phyloP scores from a whole-genome alignment of 768 basidiomycete species.

The Macrolepiota dolichaula region DNA sequence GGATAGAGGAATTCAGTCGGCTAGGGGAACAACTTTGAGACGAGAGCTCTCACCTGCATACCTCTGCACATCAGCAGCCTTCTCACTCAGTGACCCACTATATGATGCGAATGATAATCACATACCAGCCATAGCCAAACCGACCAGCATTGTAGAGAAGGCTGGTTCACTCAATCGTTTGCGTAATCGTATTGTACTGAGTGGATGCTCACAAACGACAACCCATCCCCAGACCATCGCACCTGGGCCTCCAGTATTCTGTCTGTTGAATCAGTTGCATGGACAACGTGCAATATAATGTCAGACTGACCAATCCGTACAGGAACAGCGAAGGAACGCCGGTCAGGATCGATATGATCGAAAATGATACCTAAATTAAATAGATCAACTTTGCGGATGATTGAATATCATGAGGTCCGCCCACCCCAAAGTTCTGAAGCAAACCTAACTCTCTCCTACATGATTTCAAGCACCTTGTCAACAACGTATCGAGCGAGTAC shows the following conservation, averaged over 20 bases:
- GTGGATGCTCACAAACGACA: slow-evolving; percentile 47
- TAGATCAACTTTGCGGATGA: slow-evolving; percentile 1
- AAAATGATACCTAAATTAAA: slow-evolving; percentile 51
- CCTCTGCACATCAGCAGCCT: slow-evolving; percentile 25
- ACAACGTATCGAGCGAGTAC: neutral
- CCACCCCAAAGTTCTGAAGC: slow-evolving; percentile 61
- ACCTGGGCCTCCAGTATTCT: slow-evolving; percentile 74
- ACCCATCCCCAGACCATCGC: slow-evolving; percentile 80
- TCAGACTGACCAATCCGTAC: slow-evolving; percentile 56
- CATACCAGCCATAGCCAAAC: slow-evolving; percentile 69
- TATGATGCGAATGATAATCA: neutral
- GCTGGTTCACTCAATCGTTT: slow-evolving; percentile 29
- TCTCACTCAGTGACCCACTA: neutral
- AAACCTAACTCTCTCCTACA: slow-evolving; percentile 54
- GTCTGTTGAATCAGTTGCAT: neutral
- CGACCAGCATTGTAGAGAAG: slow-evolving; percentile 68
- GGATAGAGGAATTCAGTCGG: neutral
- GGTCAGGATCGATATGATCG: slow-evolving; percentile 73
- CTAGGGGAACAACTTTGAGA: no score
- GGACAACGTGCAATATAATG: neutral
- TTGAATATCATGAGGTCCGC: slow-evolving; percentile 8
- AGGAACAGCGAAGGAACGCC: slow-evolving; percentile 68
- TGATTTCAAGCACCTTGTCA: neutral
- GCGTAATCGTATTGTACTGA: neutral
- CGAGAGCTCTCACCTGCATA: slow-evolving; percentile 37